A percentile compares a stretch with the other conserved stretches of the same genome.
phyloP scores from a whole-genome alignment of 2,329 filamentous ascomycete species.

The Hirsutella thompsonii region DNA sequence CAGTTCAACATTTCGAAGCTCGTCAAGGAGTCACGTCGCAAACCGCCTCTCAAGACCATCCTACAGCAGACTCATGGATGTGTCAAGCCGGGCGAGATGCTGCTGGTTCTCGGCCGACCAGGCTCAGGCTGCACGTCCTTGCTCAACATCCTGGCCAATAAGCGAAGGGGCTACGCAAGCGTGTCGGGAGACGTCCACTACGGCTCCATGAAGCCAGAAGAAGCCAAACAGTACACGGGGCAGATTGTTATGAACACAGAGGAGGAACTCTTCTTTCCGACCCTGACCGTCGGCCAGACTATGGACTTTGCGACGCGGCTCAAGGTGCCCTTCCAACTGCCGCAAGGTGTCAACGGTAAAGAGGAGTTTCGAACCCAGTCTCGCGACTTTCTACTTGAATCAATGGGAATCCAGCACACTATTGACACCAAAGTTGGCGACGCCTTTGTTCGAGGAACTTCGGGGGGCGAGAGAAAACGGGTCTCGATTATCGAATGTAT shows the following conservation, averaged over 20 bases:
- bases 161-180: conserved; percentile 42
- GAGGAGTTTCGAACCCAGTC: conserved; percentile 33
- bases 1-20: conserved; percentile 43
- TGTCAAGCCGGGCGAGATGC: conserved; percentile 61
- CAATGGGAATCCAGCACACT: conserved; percentile 46
- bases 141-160: conserved; percentile 56
- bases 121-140: conserved; percentile 60
- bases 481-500: conserved; percentile 56
- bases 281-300: conserved; percentile 58
- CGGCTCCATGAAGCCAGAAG: conserved; percentile 35
- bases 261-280: conserved; percentile 52
- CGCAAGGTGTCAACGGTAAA: conserved; percentile 24
- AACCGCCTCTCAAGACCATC: conserved; percentile 49
- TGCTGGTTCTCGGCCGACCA: conserved; percentile 55
- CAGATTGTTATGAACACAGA: conserved; percentile 61
- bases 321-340: conserved; percentile 38
- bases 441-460: conserved; percentile 52
- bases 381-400: conserved; percentile 42
- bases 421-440: conserved; percentile 55
- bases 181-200: conserved; percentile 47
- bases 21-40: conserved; percentile 37
- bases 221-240: conserved; percentile 34
- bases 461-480: conserved; percentile 55
- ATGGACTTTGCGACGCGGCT: conserved; percentile 55
- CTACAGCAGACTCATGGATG: conserved; percentile 54